Base-by-base conservation (phyloP, 495 filamentous ascomycete genomes). In the Cercophora sp. region DNA sequence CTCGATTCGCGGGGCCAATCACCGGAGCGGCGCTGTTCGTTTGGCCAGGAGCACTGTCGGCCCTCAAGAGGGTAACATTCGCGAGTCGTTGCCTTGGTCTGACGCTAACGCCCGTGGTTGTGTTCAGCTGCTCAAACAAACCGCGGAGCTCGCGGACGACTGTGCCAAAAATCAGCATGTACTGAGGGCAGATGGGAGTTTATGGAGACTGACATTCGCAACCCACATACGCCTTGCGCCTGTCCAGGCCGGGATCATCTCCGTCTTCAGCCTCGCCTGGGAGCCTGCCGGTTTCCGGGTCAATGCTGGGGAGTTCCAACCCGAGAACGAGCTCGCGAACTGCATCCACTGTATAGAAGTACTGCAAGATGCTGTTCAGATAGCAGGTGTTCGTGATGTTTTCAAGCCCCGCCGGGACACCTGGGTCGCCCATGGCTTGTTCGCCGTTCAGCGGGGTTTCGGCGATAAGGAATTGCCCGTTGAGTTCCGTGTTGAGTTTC, bases 331-430 rank as follows among this genome's bases (percentile, higher is more conserved):
- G 79, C 13, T 95, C 79, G 24, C 92, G 82, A 31, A 95, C 78
- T 5, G 89, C 84, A 46, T 82, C 85, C 34, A 99, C 79, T 1
- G 91, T 90, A 63, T 93, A 96, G 63, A 94, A 91, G 60, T 94
- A 97, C 60, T 99, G 93, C 10, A 99, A 70, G 25, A 99, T 78
- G 65, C 93, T 97, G 70, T 97, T 97, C 32, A 99, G 79, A 59
- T 99, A 99, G 67, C 93, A 99, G 1, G 93, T 99, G 57, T 96
- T 96, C 35, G 92, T 90, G 55, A 96, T 92, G 56, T 97, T 99
- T 35, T 82, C 80, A 10, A 97, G 76, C 0, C 93, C 93, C 45
- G 92, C 85, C 6, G 91, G 91, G 73, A 84, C 49, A 20, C 46
- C 53, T 2, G 23, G 18, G 9, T 19, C 35, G 3, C 19, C 31